A percentile compares a stretch with the other conserved stretches of the same genome.
Evolutionary conservation across 495 filamentous ascomycete species (phyloP).

Genomic region (Sordaria brevicollis): DNA sequence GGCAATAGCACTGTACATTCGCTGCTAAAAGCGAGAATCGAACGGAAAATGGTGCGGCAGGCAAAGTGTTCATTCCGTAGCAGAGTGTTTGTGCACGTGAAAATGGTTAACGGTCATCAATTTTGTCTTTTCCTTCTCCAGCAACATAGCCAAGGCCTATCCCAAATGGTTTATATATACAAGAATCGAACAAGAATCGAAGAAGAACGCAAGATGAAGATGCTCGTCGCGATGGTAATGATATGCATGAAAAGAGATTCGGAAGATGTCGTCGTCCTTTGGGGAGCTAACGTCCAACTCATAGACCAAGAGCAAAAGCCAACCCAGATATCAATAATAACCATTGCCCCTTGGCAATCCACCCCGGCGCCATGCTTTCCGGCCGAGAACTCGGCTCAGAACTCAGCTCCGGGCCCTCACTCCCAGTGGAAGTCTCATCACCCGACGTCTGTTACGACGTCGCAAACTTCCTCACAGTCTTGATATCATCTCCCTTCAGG

Average conservation of each 20-base stretch:
- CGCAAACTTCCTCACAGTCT: constrained; percentile 20
- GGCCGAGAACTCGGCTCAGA: neutral
- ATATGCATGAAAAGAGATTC: neutral
- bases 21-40: too few relatives aligned
- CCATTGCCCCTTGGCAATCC: neutral
- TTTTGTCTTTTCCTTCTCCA: neutral
- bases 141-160: neutral
- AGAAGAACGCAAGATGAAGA: neutral
- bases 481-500: constrained; percentile 32
- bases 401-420: neutral
- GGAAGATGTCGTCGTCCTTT: neutral
- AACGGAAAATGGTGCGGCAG: too few relatives aligned
- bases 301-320: neutral
- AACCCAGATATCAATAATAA: neutral
- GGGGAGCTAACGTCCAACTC: neutral
- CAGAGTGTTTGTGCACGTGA: neutral
- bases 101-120: neutral
- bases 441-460: neutral
- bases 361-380: neutral
- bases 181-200: neutral
- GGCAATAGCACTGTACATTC: too few relatives aligned
- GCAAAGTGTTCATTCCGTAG: neutral
- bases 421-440: neutral
- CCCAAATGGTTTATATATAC: neutral
- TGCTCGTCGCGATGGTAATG: neutral